Base-by-base conservation (phyloP, 805 yeast genomes). In the Candida sonorensis region DNA sequence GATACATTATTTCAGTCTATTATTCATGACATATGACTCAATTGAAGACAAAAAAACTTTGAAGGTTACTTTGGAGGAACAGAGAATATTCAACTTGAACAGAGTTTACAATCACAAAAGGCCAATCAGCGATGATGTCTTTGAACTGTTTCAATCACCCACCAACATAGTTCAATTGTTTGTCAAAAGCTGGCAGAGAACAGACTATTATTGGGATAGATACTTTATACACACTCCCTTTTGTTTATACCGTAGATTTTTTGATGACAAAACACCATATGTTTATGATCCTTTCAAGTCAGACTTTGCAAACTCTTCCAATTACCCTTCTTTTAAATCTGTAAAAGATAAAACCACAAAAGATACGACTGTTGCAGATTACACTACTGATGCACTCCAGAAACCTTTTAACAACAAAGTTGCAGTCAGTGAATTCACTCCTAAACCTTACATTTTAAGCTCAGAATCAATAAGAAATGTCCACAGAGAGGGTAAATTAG, bases 171-270 rank as follows among this genome's bases (percentile, higher is more conserved):
- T 17, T 4, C 52, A 53, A 5, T 35, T 42, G 10, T n/a, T 39
- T 5, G 10, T n/a, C 7, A 50, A 42, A 17, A 23, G 48, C 3
- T 57, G 62, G 61, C 29, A 42, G 10, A 43, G 61, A 33, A 45
- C 69, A 1, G 64, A 55, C 28, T 66, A 65, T 38, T 48, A 59
- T 25, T 57, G 58, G 38, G 66, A 65, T 37, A 41, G 67, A 29
- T 62, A 62, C 34, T 29, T 62, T 5, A 37, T 56, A 7, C 64
- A 66, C 39, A 51, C 59, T 10, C 66, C 65, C 0, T 37, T 48
- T 23, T 61, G 62, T 35, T 30, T 51, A 5, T 11, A 51, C 13
- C 36, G 44, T 17, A 42, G 52, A 30, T 10, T 52, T 2, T 36
- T 15, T 7, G 23, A 18, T 3, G n/a, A 5, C 12, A 23, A 19